These are phyloP conservation scores for Uronychia setigera DNA, from an alignment of 73 alveolate genomes.

Conservation along the genomic window DNA sequence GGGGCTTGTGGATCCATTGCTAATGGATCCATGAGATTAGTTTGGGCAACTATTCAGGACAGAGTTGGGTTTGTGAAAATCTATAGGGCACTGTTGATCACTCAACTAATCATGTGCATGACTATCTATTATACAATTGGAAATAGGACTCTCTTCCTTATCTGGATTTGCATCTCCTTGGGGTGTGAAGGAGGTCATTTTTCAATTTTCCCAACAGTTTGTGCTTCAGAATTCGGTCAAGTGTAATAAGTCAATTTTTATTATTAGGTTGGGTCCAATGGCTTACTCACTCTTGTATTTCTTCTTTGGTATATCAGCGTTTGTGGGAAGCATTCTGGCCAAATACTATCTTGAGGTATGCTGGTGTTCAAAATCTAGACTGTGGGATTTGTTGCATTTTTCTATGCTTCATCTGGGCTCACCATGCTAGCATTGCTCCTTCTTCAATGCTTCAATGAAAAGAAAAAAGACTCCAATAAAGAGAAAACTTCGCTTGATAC, in stretches of 20 bases:
- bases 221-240: conserved; percentile 44
- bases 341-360: no score
- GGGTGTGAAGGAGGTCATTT: conserved; percentile 41
- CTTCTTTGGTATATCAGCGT: no score
- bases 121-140: neutral
- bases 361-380: no score
- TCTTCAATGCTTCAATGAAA: no score
- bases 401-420: no score
- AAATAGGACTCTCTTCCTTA: conserved; percentile 8
- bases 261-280: neutral
- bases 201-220: conserved; percentile 44
- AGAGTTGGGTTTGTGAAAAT: conserved; percentile 5
- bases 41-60: conserved; percentile 64
- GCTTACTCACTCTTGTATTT: no score
- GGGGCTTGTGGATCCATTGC: conserved; percentile 63
- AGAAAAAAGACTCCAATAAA: no score
- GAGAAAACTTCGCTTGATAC: no score
- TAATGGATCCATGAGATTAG: conserved; percentile 59
- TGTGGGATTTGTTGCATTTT: no score
- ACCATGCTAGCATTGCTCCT: no score
- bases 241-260: neutral
- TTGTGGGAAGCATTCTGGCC: no score
- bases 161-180: conserved; percentile 17
- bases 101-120: neutral
- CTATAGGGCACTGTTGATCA: neutral